phyloP scores from a whole-genome alignment of 2,329 filamentous ascomycete genomes.

The Colletotrichum incanum region DNA sequence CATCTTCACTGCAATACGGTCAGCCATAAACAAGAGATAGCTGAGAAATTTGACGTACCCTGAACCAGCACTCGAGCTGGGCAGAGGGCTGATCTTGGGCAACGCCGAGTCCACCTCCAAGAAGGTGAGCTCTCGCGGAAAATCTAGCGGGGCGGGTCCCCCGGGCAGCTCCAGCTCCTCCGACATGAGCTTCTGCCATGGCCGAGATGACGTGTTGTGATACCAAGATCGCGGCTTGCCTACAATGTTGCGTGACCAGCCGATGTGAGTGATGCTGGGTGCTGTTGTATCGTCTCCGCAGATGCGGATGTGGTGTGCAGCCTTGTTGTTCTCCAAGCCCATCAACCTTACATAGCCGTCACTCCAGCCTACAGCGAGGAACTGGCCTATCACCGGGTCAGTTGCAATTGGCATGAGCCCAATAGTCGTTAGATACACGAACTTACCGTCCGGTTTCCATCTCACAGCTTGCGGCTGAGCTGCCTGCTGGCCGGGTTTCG shows the following conservation, averaged over 20 bases:
- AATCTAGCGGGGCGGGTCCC: slow-evolving; percentile 59
- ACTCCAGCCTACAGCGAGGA: slow-evolving; percentile 87
- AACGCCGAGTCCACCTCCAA: slow-evolving; percentile 83
- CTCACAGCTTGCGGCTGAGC: slow-evolving; percentile 65
- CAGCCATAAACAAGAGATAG: slow-evolving; percentile 29
- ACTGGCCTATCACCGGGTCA: slow-evolving; percentile 70
- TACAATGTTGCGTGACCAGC: slow-evolving; percentile 65
- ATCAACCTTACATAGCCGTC: slow-evolving; percentile 85
- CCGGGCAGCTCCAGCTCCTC: slow-evolving; percentile 47
- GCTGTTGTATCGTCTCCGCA: slow-evolving; percentile 56
- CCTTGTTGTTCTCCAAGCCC: slow-evolving; percentile 85
- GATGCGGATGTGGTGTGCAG: slow-evolving; percentile 79
- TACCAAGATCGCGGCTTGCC: slow-evolving; percentile 39
- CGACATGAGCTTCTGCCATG: slow-evolving; percentile 52
- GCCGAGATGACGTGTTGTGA: slow-evolving; percentile 43
- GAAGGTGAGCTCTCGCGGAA: slow-evolving; percentile 82
- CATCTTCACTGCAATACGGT: slow-evolving; percentile 60
- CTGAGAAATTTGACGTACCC: slow-evolving; percentile 64
- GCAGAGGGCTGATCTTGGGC: slow-evolving; percentile 82
- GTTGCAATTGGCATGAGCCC: not conserved
- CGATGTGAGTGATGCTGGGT: slow-evolving; percentile 66
- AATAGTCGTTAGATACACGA: not conserved
- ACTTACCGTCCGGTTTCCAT: slow-evolving; percentile 79
- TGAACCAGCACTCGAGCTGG: slow-evolving; percentile 71
- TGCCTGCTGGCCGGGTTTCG: slow-evolving; percentile 56